Percentiles rank a stretch among this genome's conserved stretches.
Conservation (phyloP, 176 grass and related monocot species). For the Stipa capillata region DNA sequence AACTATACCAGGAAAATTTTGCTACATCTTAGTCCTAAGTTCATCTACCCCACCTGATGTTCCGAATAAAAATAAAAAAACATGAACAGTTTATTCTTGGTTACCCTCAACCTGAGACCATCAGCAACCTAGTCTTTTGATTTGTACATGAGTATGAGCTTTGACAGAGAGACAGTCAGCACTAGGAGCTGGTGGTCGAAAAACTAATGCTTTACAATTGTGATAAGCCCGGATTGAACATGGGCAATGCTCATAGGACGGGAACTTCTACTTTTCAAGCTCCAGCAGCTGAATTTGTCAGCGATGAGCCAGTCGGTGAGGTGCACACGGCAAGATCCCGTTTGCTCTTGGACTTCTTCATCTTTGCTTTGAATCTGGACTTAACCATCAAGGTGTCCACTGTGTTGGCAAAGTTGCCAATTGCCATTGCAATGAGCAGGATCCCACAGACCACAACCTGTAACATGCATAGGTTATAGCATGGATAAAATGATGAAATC, state of each 20-base stretch:
- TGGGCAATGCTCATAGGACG: not conserved
- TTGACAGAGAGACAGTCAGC: conserved; percentile 3
- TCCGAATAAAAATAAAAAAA: conserved; percentile 2
- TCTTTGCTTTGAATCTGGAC: conserved; percentile 84
- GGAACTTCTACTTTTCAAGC: conserved; percentile 10
- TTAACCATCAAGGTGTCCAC: conserved; percentile 77
- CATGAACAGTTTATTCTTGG: conserved; percentile 34
- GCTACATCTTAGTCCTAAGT: conserved; percentile 34
- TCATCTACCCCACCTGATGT: conserved; percentile 22
- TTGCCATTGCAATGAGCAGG: conserved; percentile 86
- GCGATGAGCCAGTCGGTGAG: conserved; percentile 22
- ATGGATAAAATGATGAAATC: not conserved
- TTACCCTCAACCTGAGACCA: conserved; percentile 28
- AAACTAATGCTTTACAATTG: conserved; percentile 43
- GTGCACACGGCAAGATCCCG: conserved; percentile 39
- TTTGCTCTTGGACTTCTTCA: conserved; percentile 67
- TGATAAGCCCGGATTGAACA: conserved; percentile 20
- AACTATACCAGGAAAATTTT: conserved; percentile 29
- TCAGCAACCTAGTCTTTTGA: conserved; percentile 19
- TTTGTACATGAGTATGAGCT: conserved; percentile 15
- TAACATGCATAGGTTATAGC: conserved; percentile 6
- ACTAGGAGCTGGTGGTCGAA: conserved; percentile 19
- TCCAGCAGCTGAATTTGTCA: conserved; percentile 18
- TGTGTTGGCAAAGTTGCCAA: conserved; percentile 84
- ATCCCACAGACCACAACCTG: conserved; percentile 80